Base-by-base conservation (phyloP, 2,329 filamentous ascomycete genomes). In the Paracorniculantispora psalliotae region DNA sequence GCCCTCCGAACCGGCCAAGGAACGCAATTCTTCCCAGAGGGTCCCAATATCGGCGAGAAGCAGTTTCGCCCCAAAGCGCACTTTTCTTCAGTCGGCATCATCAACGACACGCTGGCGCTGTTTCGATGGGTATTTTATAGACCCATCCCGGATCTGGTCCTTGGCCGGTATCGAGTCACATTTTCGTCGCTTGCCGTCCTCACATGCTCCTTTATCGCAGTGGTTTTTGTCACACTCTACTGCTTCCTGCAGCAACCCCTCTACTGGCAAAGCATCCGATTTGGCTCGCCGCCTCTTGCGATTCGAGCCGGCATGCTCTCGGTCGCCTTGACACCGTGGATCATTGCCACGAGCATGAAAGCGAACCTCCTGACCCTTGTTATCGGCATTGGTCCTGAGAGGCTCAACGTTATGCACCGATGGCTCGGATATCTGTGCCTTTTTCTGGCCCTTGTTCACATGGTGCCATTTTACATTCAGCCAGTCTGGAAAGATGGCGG, bases 261-360 rank as follows among this genome's bases (percentile, higher is more conserved):
- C 3, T 97, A 92, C 77, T 96, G 91, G 84, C 77, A 89, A 68
- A 94, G 90, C 72, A 96, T 97, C 66, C 81, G 81, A 48, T 93
- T 84, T 67, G 93, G 93, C 44, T 96, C 93, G 1, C 93, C 93
- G 28, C 93, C 93, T 0, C 72, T 97, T 58, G 91, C 92, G 10
- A 86, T 97, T 61, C 84, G 93, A 63, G 81, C 92, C 8, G 93
- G 93, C 50, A 97, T 97, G 93, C 84, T 97, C 59, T 87, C 92
- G 13, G 88, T 97, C 15, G 90, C 93, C 13, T 84, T 96, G 81
- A 88, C 94, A 48, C 93, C 93, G 1, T 97, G 92, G 92, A 93
- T 97, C 63, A 79, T 96, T 53, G 91, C 88, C 19, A 86, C 94
- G 12, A 91, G 90, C 69, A 96, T 91, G 81, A 97, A 97, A 73